Percentiles rank a stretch among this genome's conserved stretches.
Conservation (phyloP, 305 asterid species). For the Fraxinus greggii region DNA sequence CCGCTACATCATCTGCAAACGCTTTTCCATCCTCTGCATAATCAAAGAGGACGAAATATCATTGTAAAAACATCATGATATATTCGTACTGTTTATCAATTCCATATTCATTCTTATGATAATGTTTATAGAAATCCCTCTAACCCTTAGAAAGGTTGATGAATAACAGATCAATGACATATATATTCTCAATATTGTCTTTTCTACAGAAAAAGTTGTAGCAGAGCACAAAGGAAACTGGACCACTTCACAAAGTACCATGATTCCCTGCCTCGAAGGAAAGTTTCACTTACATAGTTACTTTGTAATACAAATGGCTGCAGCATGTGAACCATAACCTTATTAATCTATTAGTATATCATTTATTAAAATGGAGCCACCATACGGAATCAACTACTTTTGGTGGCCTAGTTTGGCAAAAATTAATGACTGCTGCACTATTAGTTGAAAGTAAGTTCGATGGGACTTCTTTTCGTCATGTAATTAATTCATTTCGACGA, state of each 20-base stretch:
- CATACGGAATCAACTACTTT: background rate
- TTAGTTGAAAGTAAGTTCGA: background rate
- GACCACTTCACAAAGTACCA: background rate
- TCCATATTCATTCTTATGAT: background rate
- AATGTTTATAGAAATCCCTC: background rate
- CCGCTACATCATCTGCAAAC: slow-evolving; percentile 81
- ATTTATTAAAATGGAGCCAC: background rate
- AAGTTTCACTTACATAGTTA: background rate
- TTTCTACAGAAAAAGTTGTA: background rate
- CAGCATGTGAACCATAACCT: background rate
- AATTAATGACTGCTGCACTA: slow-evolving; percentile 1
- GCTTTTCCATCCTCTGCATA: slow-evolving; percentile 61
- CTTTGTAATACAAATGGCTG: background rate
- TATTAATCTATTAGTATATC: background rate
- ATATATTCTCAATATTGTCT: background rate
- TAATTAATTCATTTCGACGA: background rate
- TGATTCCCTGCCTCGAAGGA: background rate
- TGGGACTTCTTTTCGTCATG: background rate
- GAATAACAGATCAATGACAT: background rate
- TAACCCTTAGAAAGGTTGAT: background rate
- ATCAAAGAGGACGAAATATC: slow-evolving; percentile 2
- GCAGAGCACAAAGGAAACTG: background rate
- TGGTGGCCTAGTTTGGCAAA: background rate
- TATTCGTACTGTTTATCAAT: background rate
- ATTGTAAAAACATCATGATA: background rate